A percentile compares a stretch with the other conserved stretches of the same genome.
Evolutionary conservation across 164 flowering plant species (phyloP).

Genomic region (Magnolia sinica): DNA sequence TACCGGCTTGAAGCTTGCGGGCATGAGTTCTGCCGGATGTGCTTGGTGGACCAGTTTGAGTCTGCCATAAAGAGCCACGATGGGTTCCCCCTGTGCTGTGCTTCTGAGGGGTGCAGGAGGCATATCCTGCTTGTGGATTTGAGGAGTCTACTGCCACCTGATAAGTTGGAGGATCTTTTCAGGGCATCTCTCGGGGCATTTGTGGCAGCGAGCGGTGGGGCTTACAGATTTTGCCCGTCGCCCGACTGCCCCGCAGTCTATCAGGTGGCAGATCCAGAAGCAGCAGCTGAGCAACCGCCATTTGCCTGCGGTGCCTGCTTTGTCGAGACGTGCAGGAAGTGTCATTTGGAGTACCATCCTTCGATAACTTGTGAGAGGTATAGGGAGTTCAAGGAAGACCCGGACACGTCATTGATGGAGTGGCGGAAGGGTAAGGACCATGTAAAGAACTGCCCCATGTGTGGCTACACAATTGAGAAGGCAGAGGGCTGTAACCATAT

Average conservation of each 20-base stretch:
- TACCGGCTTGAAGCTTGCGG: conserved; percentile 67
- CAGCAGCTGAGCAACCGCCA: conserved; percentile 27
- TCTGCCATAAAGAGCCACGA: conserved; percentile 66
- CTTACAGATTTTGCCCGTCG: conserved; percentile 78
- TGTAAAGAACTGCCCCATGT: conserved; percentile 73
- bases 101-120: conserved; percentile 47
- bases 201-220: conserved; percentile 64
- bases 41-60: conserved; percentile 83
- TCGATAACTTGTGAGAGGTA: conserved; percentile 71
- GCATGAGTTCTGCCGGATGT: conserved; percentile 62
- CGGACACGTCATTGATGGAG: conserved; percentile 68
- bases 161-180: conserved; percentile 81
- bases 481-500: conserved; percentile 92
- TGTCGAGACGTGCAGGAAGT: conserved; percentile 72
- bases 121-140: conserved; percentile 57
- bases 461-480: conserved; percentile 79
- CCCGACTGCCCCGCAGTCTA: conserved; percentile 93
- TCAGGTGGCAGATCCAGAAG: conserved; percentile 38
- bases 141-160: conserved; percentile 44
- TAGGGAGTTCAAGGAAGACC: conserved; percentile 69
- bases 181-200: conserved; percentile 68
- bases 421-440: conserved; percentile 79
- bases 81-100: conserved; percentile 68
- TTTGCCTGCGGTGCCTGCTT: conserved; percentile 81
- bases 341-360: conserved; percentile 87